Evolutionary conservation across 2,329 filamentous ascomycete genomes (phyloP).

Genomic region (Paracamarosporium sp.): DNA sequence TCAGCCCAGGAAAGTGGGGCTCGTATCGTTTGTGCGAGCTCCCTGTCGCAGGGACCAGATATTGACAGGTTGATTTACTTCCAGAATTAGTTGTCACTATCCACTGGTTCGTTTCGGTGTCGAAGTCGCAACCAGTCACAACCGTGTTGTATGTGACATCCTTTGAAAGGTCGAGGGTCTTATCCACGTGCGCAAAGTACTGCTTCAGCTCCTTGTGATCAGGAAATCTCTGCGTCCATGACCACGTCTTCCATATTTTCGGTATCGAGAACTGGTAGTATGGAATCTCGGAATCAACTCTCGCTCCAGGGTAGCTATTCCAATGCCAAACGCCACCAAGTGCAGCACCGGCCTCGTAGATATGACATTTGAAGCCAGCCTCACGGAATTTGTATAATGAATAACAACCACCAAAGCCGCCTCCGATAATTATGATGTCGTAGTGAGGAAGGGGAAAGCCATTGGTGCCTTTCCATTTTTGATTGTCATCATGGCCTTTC

Average conservation of each 20-base stretch:
- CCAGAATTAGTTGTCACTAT: no score
- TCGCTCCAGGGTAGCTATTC: not conserved
- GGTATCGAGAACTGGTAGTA: not conserved
- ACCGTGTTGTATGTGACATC: not conserved
- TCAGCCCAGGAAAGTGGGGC: no score
- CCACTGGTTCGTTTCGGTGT: not conserved
- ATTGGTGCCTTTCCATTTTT: no score
- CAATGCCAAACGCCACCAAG: not conserved
- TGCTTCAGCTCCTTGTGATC: not conserved
- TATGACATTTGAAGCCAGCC: slow-evolving; percentile 27
- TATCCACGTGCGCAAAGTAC: not conserved
- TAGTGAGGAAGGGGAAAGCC: no score
- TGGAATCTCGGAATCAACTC: slow-evolving; percentile 35
- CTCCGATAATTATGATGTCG: no score
- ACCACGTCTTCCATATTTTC: not conserved
- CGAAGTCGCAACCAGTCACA: not conserved
- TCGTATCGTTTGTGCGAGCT: no score
- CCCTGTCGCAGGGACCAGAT: no score
- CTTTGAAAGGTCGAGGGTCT: not conserved
- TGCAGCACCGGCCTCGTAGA: not conserved
- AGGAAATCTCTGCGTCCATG: not conserved
- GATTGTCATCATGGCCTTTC: no score
- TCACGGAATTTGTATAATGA: no score
- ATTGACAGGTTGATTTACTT: no score
- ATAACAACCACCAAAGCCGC: no score